A percentile compares a stretch with the other conserved stretches of the same genome.
Evolutionary conservation across 148 eudicot genomes (phyloP).

Genomic region (Salicornia ramosissima): DNA sequence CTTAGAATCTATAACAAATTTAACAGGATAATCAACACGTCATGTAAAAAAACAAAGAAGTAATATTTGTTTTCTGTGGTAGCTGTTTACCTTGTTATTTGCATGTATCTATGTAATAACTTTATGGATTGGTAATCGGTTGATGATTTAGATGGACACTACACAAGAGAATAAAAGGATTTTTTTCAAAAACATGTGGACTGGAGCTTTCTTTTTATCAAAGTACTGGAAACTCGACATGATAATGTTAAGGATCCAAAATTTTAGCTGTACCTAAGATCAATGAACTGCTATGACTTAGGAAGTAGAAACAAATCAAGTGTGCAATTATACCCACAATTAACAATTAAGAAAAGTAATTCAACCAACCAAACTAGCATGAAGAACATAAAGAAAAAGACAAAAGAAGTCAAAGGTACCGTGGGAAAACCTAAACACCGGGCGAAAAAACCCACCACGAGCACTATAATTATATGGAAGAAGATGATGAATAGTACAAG

Average conservation of each 20-base stretch:
- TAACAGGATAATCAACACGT: background rate
- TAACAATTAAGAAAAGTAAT: too few relatives aligned
- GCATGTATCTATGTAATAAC: background rate
- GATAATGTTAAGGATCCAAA: background rate
- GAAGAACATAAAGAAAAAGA: too few relatives aligned
- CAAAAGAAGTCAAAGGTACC: too few relatives aligned
- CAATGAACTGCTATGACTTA: too few relatives aligned
- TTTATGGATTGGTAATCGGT: background rate
- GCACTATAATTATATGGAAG: too few relatives aligned
- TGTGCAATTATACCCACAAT: too few relatives aligned
- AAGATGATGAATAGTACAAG: too few relatives aligned
- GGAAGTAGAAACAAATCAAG: too few relatives aligned
- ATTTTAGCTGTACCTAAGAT: background rate
- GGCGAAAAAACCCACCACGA: too few relatives aligned
- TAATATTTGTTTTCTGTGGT: background rate
- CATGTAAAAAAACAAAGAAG: background rate
- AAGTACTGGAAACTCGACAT: background rate
- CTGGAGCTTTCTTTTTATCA: background rate
- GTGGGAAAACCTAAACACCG: too few relatives aligned
- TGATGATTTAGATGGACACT: background rate
- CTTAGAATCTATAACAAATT: background rate
- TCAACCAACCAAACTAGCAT: too few relatives aligned
- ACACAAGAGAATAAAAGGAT: background rate
- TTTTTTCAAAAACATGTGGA: background rate
- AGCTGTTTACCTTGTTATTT: background rate